These are phyloP conservation scores for Neurospora sp. DNA, from an alignment of 495 filamentous ascomycete genomes.

Conservation along the genomic window DNA sequence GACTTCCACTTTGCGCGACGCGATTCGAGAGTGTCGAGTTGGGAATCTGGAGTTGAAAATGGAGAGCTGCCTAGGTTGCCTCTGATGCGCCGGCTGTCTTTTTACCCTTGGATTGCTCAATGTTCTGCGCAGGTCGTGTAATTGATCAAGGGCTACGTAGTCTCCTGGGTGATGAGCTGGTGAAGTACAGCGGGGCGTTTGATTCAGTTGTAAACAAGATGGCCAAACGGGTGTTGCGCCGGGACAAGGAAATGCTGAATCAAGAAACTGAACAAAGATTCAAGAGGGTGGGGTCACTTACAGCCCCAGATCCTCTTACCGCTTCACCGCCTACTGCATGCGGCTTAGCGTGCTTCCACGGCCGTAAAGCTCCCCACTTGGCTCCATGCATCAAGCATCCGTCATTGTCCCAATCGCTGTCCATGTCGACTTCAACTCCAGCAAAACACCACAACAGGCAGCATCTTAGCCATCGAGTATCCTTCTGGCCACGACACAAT, in stretches of 20 bases:
- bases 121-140: background rate
- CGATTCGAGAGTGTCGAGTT: background rate
- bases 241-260: background rate
- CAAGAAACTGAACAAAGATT: background rate
- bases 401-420: background rate
- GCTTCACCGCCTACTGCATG: background rate
- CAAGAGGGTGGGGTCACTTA: background rate
- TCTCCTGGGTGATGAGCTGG: background rate
- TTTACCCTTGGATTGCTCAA: background rate
- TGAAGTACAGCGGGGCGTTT: background rate
- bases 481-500: background rate
- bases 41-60: background rate
- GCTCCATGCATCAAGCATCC: background rate
- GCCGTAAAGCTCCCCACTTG: background rate
- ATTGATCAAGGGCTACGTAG: background rate
- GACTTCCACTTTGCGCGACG: background rate
- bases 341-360: background rate
- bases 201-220: background rate
- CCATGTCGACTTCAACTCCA: background rate
- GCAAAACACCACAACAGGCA: conserved; percentile 8
- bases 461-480: background rate
- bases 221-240: background rate
- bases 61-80: background rate
- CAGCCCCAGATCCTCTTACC: background rate
- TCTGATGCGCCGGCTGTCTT: background rate